A percentile compares a stretch with the other conserved stretches of the same genome.
phyloP scores from a whole-genome alignment of 768 basidiomycete species.

The Coprinellus micaceus region DNA sequence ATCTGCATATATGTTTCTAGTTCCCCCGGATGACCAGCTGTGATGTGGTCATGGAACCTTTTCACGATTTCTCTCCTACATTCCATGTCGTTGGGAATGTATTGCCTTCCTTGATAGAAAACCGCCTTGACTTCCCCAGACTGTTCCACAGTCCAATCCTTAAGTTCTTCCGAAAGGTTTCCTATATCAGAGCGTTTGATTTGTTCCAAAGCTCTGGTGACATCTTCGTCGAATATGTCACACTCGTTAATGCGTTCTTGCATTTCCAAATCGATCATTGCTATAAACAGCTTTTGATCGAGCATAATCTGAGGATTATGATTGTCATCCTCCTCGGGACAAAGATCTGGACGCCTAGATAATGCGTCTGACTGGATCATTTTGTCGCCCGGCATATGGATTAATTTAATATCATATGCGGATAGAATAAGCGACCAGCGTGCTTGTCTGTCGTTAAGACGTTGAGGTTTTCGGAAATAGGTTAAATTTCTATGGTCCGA shows the following conservation, averaged over 20 bases:
- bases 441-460: constrained; percentile 21
- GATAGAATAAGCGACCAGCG: constrained; percentile 28
- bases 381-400: constrained; percentile 20
- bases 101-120: constrained; percentile 5
- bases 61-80: neutral
- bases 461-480: constrained; percentile 20
- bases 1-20: constrained; percentile 3
- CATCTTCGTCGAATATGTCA: neutral
- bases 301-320: constrained; percentile 13
- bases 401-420: constrained; percentile 24
- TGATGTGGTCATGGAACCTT: neutral
- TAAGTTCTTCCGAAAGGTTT: neutral
- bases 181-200: neutral
- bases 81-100: neutral
- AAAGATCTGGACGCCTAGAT: constrained; percentile 16
- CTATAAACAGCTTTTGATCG: constrained; percentile 12
- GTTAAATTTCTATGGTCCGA: constrained; percentile 7
- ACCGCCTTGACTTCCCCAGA: neutral
- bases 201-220: constrained; percentile 1
- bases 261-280: constrained; percentile 7
- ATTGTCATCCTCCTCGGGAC: constrained; percentile 14
- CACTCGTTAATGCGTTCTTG: constrained; percentile 5
- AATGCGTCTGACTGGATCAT: constrained; percentile 17
- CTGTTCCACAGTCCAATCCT: neutral
- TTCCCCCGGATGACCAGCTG: constrained; percentile 9